Percentiles rank a stretch among this genome's conserved stretches.
These are phyloP conservation scores for Solanum tarijense DNA, from an alignment of 257 asterid species.

Conservation along the genomic window DNA sequence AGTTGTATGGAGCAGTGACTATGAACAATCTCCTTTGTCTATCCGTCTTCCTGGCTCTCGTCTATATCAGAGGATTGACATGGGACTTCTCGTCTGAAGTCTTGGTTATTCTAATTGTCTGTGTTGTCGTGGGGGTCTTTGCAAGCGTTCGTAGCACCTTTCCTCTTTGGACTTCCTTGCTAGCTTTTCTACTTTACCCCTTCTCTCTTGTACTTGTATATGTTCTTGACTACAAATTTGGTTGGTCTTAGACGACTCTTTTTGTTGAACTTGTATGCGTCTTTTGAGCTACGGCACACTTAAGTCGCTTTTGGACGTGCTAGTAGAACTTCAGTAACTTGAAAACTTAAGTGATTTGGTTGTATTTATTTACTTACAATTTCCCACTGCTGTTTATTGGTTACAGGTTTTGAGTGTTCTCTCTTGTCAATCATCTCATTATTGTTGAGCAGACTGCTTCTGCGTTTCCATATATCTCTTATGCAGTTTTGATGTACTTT, in stretches of 20 bases:
- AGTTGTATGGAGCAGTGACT: constrained; percentile 88
- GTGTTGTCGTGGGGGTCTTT: constrained; percentile 73
- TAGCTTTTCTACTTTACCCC: constrained; percentile 65
- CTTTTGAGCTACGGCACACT: background rate
- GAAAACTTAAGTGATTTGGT: background rate
- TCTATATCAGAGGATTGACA: constrained; percentile 65
- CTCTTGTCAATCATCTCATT: background rate
- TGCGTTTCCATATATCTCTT: background rate
- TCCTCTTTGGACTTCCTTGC: constrained; percentile 69
- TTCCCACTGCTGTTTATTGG: background rate
- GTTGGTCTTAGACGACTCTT: constrained; percentile 53
- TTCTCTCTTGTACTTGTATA: constrained; percentile 5
- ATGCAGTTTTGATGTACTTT: background rate
- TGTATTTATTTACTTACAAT: background rate
- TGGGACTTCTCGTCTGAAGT: constrained; percentile 71
- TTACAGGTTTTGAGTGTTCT: background rate
- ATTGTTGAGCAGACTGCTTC: background rate
- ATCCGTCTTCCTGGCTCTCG: constrained; percentile 79
- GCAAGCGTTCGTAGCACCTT: constrained; percentile 70
- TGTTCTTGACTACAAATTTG: constrained; percentile 63
- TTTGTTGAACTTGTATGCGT: background rate
- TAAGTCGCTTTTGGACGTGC: background rate
- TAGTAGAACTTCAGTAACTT: background rate
- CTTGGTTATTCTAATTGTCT: constrained; percentile 70
- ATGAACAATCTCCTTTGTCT: constrained; percentile 84